These are phyloP conservation scores for Lichtheimia hyalospora DNA, from an alignment of 371 early-diverging fungal genomes.

Conservation along the genomic window DNA sequence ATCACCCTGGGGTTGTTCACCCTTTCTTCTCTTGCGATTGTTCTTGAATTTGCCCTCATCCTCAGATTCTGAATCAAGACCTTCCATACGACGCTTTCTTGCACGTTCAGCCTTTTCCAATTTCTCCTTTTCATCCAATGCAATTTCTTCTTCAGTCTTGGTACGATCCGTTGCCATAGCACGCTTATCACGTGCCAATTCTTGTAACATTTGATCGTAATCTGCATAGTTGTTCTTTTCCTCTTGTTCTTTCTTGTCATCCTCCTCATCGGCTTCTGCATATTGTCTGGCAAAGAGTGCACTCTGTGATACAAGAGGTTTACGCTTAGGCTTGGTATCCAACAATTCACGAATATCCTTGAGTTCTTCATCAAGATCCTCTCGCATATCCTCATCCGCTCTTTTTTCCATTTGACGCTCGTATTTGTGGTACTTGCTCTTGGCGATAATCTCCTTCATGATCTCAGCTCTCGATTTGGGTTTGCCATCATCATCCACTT, in stretches of 20 bases:
- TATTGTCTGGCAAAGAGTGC: constrained; percentile 31
- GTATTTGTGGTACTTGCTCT: constrained; percentile 90
- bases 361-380: constrained; percentile 87
- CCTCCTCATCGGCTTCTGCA: constrained; percentile 22
- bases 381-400: constrained; percentile 75
- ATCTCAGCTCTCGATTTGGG: constrained; percentile 87
- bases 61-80: constrained; percentile 69
- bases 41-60: constrained; percentile 55
- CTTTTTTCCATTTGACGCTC: constrained; percentile 86
- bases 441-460: constrained; percentile 96
- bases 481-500: constrained; percentile 39
- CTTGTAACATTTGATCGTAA: constrained; percentile 82
- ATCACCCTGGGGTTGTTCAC: constrained; percentile 69
- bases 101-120: constrained; percentile 86
- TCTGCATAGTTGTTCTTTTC: constrained; percentile 44
- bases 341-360: constrained; percentile 79
- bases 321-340: constrained; percentile 28
- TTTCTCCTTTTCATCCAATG: constrained; percentile 77
- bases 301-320: constrained; percentile 48
- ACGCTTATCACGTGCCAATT: constrained; percentile 80
- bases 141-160: constrained; percentile 93
- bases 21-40: constrained; percentile 38
- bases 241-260: constrained; percentile 22
- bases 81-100: constrained; percentile 87
- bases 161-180: constrained; percentile 88